phyloP scores from a whole-genome alignment of 768 basidiomycete species.

The Boletus subparvulus region DNA sequence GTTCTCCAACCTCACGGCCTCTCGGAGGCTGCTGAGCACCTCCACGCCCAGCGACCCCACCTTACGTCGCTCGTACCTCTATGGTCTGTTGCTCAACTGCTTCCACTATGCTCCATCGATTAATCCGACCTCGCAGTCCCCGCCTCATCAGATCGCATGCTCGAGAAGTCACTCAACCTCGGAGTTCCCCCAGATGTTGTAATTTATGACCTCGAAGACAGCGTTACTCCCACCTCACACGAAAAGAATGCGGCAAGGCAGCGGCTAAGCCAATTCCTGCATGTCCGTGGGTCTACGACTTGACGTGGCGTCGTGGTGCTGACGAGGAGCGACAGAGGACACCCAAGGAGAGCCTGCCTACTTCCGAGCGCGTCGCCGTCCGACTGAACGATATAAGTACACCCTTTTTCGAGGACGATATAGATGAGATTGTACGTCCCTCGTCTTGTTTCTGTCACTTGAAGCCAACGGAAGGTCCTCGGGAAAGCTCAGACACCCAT shows the following conservation, averaged over 20 bases:
- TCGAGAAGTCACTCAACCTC: conserved; percentile 65
- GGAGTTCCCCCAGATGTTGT: conserved; percentile 63
- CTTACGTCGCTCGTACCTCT: conserved; percentile 61
- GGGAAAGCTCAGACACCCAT: conserved; percentile 43
- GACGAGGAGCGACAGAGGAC: conserved; percentile 25
- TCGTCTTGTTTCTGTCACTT: neutral
- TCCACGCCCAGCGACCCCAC: conserved; percentile 13
- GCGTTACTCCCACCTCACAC: conserved; percentile 58
- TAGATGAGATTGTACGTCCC: conserved; percentile 53
- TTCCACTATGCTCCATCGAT: neutral
- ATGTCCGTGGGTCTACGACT: conserved; percentile 37
- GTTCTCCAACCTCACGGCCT: neutral
- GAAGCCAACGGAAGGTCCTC: conserved; percentile 1
- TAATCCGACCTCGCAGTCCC: conserved; percentile 52
- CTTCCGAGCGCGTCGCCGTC: conserved; percentile 57
- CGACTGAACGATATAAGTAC: conserved; percentile 69
- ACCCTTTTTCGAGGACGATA: conserved; percentile 63
- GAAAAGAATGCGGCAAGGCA: conserved; percentile 62
- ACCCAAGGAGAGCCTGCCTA: conserved; percentile 38
- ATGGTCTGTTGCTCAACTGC: conserved; percentile 35
- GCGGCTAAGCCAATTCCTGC: conserved; percentile 54
- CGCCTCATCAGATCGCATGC: conserved; percentile 75
- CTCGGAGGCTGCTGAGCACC: conserved; percentile 18
- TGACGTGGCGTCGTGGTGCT: conserved; percentile 6
- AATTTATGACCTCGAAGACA: conserved; percentile 90